Conservation (phyloP, 257 asterid species). For the Solanum rostratum region DNA sequence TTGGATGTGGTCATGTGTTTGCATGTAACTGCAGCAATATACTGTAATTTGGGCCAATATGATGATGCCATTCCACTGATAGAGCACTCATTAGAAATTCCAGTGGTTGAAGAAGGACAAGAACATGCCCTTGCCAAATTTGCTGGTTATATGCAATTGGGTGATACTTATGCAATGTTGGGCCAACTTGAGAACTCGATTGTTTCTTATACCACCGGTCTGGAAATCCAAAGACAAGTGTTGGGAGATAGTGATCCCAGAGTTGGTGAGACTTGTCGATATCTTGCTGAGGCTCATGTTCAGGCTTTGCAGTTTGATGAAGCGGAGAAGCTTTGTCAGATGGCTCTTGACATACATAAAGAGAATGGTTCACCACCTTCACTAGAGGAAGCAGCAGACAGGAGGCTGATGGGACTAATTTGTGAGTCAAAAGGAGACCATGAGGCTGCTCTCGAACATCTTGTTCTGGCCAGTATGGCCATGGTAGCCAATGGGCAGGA, state of each 20-base stretch:
- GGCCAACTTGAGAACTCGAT: slow-evolving; percentile 83
- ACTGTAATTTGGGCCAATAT: slow-evolving; percentile 70
- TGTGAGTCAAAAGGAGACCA: slow-evolving; percentile 81
- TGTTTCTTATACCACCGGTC: slow-evolving; percentile 48
- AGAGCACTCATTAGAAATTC: slow-evolving; percentile 68
- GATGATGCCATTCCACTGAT: slow-evolving; percentile 66
- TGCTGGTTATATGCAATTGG: slow-evolving; percentile 92
- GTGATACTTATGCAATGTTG: slow-evolving; percentile 80
- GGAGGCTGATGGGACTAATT: slow-evolving; percentile 87
- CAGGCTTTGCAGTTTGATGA: slow-evolving; percentile 89
- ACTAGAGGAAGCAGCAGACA: slow-evolving; percentile 80
- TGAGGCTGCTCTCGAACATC: slow-evolving; percentile 87
- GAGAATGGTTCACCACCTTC: slow-evolving; percentile 65
- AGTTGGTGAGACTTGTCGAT: slow-evolving; percentile 85
- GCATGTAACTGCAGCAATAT: slow-evolving; percentile 82
- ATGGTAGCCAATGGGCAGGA: slow-evolving; percentile 89
- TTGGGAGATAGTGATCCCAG: slow-evolving; percentile 78
- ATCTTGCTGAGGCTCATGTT: slow-evolving; percentile 83
- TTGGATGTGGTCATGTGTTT: slow-evolving; percentile 76
- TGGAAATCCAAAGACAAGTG: slow-evolving; percentile 55
- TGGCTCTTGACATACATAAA: slow-evolving; percentile 75
- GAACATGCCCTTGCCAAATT: slow-evolving; percentile 94
- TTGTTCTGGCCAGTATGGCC: slow-evolving; percentile 90
- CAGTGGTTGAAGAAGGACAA: slow-evolving; percentile 58
- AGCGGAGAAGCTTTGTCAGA: slow-evolving; percentile 70